Percentiles rank a stretch among this genome's conserved stretches.
These are phyloP conservation scores for Piloderma croceum DNA, from an alignment of 768 basidiomycete species.

Conservation along the genomic window DNA sequence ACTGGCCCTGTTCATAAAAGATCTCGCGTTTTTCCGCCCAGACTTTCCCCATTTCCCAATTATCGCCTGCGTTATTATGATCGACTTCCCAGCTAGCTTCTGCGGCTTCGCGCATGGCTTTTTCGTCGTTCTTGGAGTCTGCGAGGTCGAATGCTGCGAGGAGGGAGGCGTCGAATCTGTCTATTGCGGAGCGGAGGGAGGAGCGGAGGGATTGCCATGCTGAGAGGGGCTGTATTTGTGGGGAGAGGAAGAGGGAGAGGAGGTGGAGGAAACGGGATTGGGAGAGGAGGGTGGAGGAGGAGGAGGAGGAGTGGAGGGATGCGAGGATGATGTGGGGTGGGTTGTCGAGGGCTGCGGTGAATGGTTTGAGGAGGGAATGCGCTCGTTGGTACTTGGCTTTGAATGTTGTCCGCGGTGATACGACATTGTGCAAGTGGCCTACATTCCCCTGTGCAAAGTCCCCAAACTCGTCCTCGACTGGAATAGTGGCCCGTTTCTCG, in stretches of 20 bases:
- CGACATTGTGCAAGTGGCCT: constrained; percentile 30
- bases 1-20: constrained; percentile 79
- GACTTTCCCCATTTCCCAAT: constrained; percentile 91
- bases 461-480: constrained; percentile 79
- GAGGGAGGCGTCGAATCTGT: constrained; percentile 82
- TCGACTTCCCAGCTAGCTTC: constrained; percentile 84
- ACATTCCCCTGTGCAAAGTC: constrained; percentile 63
- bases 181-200: constrained; percentile 71
- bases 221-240: constrained; percentile 62
- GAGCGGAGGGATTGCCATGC: constrained; percentile 57
- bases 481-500: constrained; percentile 53
- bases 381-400: constrained; percentile 62
- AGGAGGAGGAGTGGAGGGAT: constrained; percentile 42
- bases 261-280: constrained; percentile 69
- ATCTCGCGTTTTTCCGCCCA: constrained; percentile 96
- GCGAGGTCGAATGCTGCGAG: constrained; percentile 88
- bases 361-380: constrained; percentile 56
- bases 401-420: constrained; percentile 26
- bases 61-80: constrained; percentile 44
- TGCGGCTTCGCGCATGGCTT: constrained; percentile 74
- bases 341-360: constrained; percentile 51
- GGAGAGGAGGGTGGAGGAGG: constrained; percentile 39
- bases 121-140: constrained; percentile 68
- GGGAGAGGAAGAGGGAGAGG: constrained; percentile 71
- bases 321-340: constrained; percentile 66